phyloP scores from a whole-genome alignment of 2,329 filamentous ascomycete species.

The Neofusicoccum parvum region DNA sequence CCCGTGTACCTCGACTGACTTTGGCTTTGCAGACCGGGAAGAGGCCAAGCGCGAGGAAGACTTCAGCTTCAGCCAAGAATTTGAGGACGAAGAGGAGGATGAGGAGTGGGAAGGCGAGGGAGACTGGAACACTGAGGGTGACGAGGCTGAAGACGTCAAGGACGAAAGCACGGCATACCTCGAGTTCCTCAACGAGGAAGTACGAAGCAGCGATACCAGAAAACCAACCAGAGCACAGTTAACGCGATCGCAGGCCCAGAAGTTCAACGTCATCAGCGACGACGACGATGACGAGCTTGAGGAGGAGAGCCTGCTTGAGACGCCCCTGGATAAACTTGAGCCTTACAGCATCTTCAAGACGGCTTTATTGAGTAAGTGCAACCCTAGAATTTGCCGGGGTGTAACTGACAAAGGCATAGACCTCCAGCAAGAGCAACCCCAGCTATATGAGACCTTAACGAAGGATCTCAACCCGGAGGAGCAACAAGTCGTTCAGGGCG shows the following conservation, averaged over 20 bases:
- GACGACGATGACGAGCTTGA: conserved; percentile 90
- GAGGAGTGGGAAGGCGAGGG: conserved; percentile 79
- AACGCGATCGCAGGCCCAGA: conserved; percentile 66
- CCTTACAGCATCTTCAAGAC: conserved; percentile 88
- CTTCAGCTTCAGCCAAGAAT: conserved; percentile 74
- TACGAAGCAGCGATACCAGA: conserved; percentile 41
- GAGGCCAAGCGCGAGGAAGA: conserved; percentile 85
- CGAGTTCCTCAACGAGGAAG: conserved; percentile 93
- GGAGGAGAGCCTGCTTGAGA: conserved; percentile 89
- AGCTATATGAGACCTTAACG: conserved; percentile 80
- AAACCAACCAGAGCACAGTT: neutral
- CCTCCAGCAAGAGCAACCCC: conserved; percentile 87
- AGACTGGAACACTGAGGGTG: conserved; percentile 66
- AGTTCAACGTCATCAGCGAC: conserved; percentile 72
- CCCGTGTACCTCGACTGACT: conserved; percentile 27
- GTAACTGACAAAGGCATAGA: conserved; percentile 54
- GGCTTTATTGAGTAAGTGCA: conserved; percentile 74
- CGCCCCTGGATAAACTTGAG: conserved; percentile 91
- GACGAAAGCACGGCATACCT: conserved; percentile 94
- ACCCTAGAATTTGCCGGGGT: neutral
- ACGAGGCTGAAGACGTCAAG: conserved; percentile 69
- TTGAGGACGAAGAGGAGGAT: conserved; percentile 72
- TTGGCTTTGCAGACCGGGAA: conserved; percentile 68
- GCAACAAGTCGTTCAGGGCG: conserved; percentile 75
- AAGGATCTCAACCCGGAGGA: conserved; percentile 79